A percentile compares a stretch with the other conserved stretches of the same genome.
Conservation (phyloP, 164 flowering plant species). For the Chimonanthus salicifolius region DNA sequence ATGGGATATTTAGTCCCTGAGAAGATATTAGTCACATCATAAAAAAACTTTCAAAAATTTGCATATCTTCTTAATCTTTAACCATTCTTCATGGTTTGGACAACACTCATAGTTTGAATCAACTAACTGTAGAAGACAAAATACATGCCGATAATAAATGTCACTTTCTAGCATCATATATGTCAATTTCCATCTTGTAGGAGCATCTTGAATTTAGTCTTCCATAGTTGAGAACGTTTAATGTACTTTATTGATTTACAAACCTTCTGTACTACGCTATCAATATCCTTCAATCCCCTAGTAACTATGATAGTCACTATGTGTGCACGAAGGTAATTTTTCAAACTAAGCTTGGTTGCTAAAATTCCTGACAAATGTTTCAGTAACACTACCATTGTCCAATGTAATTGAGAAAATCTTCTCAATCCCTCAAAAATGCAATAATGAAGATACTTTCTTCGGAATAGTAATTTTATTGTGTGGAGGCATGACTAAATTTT, state of each 20-base stretch:
- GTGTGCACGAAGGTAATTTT: neutral
- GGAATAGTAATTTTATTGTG: too few relatives aligned
- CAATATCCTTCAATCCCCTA: neutral
- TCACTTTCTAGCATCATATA: neutral
- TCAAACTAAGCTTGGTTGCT: too few relatives aligned
- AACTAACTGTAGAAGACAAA: neutral
- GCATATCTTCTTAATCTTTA: neutral
- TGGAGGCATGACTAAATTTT: too few relatives aligned
- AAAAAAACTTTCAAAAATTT: neutral
- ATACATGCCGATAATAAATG: neutral
- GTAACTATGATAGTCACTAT: slow-evolving; percentile 2
- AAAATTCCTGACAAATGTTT: too few relatives aligned
- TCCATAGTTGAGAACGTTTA: neutral
- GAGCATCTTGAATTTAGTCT: neutral
- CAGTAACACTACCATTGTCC: too few relatives aligned
- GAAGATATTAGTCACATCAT: neutral
- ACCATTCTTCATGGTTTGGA: neutral
- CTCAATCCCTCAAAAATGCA: too few relatives aligned
- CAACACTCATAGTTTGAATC: neutral
- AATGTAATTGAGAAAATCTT: too few relatives aligned
- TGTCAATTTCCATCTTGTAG: slow-evolving; percentile 7
- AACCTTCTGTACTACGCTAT: neutral
- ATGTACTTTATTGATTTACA: neutral
- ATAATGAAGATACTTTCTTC: too few relatives aligned
- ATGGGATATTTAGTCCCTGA: neutral